Conservation (phyloP, 371 early-diverging fungal genomes). For the Mucor velutinosus region DNA sequence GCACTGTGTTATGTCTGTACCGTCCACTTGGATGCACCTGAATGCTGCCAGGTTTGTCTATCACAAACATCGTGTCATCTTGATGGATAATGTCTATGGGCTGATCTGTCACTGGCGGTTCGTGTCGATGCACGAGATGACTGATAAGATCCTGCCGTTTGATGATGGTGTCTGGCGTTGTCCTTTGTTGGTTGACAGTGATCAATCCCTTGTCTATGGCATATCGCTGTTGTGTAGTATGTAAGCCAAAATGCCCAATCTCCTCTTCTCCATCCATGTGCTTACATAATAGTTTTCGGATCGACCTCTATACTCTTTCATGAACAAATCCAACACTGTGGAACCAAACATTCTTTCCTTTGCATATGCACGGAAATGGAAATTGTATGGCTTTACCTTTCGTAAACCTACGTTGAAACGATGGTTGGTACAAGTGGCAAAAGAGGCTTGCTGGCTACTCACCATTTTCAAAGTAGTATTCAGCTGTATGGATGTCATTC, state of each 20-base stretch:
- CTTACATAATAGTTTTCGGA: constrained; percentile 80
- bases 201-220: constrained; percentile 84
- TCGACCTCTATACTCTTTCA: constrained; percentile 86
- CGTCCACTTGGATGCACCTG: constrained; percentile 86
- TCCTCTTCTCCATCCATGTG: neutral
- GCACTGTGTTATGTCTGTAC: constrained; percentile 81
- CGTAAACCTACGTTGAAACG: constrained; percentile 64
- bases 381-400: constrained; percentile 85
- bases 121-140: constrained; percentile 92
- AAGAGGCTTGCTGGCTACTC: too few relatives aligned
- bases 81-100: constrained; percentile 65
- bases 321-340: constrained; percentile 75
- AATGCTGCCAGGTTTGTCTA: constrained; percentile 90
- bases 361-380: constrained; percentile 76
- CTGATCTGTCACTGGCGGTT: constrained; percentile 83
- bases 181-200: constrained; percentile 69
- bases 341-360: constrained; percentile 92
- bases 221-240: constrained; percentile 44
- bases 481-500: constrained; percentile 22
- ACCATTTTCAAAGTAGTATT: constrained; percentile 60
- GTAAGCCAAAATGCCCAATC: neutral
- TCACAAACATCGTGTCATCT: constrained; percentile 70
- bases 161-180: constrained; percentile 54
- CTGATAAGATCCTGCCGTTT: constrained; percentile 76
- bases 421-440: neutral